These are phyloP conservation scores for Linum lewisii DNA, from an alignment of 345 rosid species.

Conservation along the genomic window DNA sequence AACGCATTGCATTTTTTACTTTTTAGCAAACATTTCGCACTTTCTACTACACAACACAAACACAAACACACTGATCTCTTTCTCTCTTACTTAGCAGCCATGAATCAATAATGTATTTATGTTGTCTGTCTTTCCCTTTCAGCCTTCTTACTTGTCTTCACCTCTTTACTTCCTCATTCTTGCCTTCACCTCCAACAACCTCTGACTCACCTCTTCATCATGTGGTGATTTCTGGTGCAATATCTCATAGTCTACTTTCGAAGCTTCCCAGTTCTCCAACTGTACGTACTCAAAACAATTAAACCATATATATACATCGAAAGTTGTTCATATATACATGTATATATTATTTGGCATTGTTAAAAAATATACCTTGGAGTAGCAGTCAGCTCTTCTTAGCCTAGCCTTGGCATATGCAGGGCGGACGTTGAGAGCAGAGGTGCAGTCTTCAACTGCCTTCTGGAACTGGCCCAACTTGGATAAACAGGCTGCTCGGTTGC, in stretches of 20 bases:
- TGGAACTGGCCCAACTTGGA: slow-evolving; percentile 56
- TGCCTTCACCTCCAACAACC: slow-evolving; percentile 40
- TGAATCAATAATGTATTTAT: too few species aligned
- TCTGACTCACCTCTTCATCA: slow-evolving; percentile 48
- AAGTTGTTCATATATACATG: not conserved
- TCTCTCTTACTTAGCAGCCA: too few species aligned
- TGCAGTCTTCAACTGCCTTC: slow-evolving; percentile 67
- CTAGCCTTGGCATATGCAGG: slow-evolving; percentile 72
- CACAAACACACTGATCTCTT: too few species aligned
- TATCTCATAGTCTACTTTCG: slow-evolving; percentile 56
- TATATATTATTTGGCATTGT: not conserved
- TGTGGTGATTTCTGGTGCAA: slow-evolving; percentile 51
- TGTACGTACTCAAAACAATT: slow-evolving; percentile 7
- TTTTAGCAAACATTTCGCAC: too few species aligned
- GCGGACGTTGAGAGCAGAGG: slow-evolving; percentile 49
- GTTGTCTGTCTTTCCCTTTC: too few species aligned
- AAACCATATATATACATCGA: not conserved
- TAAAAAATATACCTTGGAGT: slow-evolving; percentile 43
- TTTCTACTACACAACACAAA: too few species aligned
- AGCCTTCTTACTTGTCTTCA: not conserved
- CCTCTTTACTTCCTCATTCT: slow-evolving; percentile 39
- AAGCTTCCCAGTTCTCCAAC: slow-evolving; percentile 65
- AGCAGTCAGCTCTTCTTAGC: slow-evolving; percentile 76
- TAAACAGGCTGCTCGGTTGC: slow-evolving; percentile 79
- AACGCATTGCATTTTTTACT: too few species aligned